Base-by-base conservation (phyloP, 306 rosid species). In the Coriaria nepalensis region DNA sequence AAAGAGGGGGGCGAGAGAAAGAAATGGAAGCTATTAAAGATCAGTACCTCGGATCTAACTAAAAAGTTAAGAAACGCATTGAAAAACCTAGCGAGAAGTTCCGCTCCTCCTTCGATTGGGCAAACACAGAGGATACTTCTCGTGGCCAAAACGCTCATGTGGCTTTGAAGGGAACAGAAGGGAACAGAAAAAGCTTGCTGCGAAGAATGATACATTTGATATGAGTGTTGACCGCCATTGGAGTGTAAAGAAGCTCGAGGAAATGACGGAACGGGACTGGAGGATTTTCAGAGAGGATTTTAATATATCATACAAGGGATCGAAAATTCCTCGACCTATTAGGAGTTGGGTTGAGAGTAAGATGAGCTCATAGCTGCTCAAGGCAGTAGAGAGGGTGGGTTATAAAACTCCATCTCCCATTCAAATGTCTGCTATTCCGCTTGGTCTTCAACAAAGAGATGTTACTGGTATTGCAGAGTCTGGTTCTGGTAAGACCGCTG, bases 401-500 rank as follows among this genome's bases (percentile, higher is more conserved):
- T 86, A 82, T 47, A 82, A 82, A 73, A 79, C 81, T 10, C 93
- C 93, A 8, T 86, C 95, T 43, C 95, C 93, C 0, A 86, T 86
- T 69, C 95, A 86, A 70, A 86, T 86, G 95, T 93, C 95, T 7
- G 95, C 95, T 5, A 86, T 86, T 33, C 87, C 95, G 2, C 78
- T 86, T 4, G 94, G 96, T 0, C 34, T 86, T 34, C 93, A 86
- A 60, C 90, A 86, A 64, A 85, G 96, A 0, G 96, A 86, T 44
- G 96, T 86, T 15, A 86, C 81, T 4, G 96, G 96, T 43, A 57
- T 86, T 60, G 96, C 96, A 0, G 94, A 83, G 69, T 79, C 94
- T 0, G 94, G 96, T 62, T 87, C 96, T 0, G 96, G 96, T 10
- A 82, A 86, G 67, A 86, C 96, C n/a, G 94, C 96, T 9, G 95